Conservation (phyloP, 2,329 filamentous ascomycete genomes). For the Lachnellula willkommii region DNA sequence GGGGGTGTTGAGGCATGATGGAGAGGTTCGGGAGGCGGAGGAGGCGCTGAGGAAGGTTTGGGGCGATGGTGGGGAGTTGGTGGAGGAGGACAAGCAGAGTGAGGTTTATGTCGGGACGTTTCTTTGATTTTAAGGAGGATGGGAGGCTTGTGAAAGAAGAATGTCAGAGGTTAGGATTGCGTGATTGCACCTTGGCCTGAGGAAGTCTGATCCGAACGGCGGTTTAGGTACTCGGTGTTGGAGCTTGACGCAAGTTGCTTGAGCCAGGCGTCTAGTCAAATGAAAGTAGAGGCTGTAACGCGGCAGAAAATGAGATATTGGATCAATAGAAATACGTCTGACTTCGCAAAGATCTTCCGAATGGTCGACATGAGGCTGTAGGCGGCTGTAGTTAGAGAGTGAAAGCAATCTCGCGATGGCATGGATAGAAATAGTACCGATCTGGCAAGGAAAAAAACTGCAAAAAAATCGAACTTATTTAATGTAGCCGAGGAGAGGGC, state of each 20-base stretch:
- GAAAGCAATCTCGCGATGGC: not conserved
- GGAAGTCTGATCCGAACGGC: too few species aligned
- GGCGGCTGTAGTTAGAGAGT: not conserved
- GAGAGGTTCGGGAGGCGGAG: conserved; percentile 63
- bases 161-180: too few species aligned
- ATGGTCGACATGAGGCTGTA: too few species aligned
- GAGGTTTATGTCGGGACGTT: not conserved
- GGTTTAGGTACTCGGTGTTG: too few species aligned
- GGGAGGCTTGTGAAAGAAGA: too few species aligned
- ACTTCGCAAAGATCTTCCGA: too few species aligned
- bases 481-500: not conserved
- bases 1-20: conserved; percentile 37
- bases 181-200: too few species aligned
- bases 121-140: not conserved
- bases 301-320: too few species aligned
- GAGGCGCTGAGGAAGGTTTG: not conserved
- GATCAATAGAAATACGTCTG: too few species aligned
- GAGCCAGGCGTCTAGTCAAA: too few species aligned
- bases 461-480: not conserved
- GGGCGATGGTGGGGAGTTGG: not conserved
- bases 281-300: too few species aligned
- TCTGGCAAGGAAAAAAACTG: not conserved
- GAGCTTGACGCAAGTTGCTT: too few species aligned
- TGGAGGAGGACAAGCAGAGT: not conserved
- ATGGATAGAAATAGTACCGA: not conserved